These are phyloP conservation scores for Diaporthe aspalathi DNA, from an alignment of 2,329 filamentous ascomycete species.

Conservation along the genomic window DNA sequence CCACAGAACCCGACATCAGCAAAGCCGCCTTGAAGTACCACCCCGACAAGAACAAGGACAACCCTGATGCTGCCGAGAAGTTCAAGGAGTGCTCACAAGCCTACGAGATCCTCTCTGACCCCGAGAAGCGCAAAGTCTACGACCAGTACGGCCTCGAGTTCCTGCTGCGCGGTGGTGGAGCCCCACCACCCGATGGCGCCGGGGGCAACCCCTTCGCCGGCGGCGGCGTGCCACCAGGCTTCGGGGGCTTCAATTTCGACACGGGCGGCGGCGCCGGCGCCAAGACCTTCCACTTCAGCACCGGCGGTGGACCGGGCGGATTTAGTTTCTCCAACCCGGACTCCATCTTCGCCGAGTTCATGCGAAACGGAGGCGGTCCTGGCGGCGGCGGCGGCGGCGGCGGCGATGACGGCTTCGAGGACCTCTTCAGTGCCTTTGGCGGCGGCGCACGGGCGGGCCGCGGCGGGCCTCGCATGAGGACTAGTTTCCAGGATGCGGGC, in stretches of 20 bases:
- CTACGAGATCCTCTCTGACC: slow-evolving; percentile 97
- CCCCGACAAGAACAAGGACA: slow-evolving; percentile 98
- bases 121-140: slow-evolving; percentile 95
- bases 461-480: slow-evolving; percentile 53
- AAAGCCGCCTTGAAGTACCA: slow-evolving; percentile 93
- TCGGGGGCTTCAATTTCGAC: slow-evolving; percentile 63
- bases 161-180: slow-evolving; percentile 81
- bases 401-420: slow-evolving; percentile 61
- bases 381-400: slow-evolving; percentile 59
- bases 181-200: slow-evolving; percentile 70
- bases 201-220: slow-evolving; percentile 72
- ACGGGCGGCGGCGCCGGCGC: slow-evolving; percentile 58
- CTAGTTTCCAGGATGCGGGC: slow-evolving; percentile 51
- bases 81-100: slow-evolving; percentile 99
- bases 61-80: slow-evolving; percentile 85
- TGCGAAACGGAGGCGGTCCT: slow-evolving; percentile 65
- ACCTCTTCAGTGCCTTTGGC: slow-evolving; percentile 66
- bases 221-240: slow-evolving; percentile 68
- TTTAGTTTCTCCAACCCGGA: slow-evolving; percentile 88
- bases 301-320: slow-evolving; percentile 66
- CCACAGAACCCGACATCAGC: slow-evolving; percentile 55
- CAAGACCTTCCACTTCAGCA: slow-evolving; percentile 74
- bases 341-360: slow-evolving; percentile 86
- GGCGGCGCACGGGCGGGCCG: slow-evolving; percentile 51
- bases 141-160: slow-evolving; percentile 96